Base-by-base conservation (phyloP, 106 monocot species). In the Dioscorea alata region DNA sequence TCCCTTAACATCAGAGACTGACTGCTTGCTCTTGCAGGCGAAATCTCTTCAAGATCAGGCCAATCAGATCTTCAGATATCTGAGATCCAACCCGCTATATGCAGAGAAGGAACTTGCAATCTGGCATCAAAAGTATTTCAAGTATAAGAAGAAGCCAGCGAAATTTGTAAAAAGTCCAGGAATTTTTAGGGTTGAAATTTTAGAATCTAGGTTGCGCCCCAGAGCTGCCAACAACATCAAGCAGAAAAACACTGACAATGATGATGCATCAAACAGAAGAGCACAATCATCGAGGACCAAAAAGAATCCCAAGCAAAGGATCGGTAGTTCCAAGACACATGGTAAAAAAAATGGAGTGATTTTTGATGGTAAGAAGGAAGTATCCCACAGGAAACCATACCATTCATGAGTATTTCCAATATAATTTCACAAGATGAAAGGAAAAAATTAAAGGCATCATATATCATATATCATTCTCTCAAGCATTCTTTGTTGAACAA, bases 21-120 rank as follows among this genome's bases (percentile, higher is more conserved):
- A 68, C 49, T 17, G 2, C 48, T 61, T 22, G 31, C n/a, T 48
- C 18, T 57, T 67, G 15, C 59, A 85, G 84, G 84, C 80, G 60
- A 58, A 61, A 22, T 62, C 13, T 48, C 32, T 80, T 17, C 51
- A 60, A 70, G 73, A 77, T n/a, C 66, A 80, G 63, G 80, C 77
- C 12, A 76, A 77, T 69, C 65, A 74, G 35, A 69, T 85, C 21
- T 85, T 81, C 69, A 73, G 73, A 71, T 85, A 80, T 17, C 33
- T 85, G 2, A 80, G 57, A 31, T 69, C 66, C 33, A 80, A 84
- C 53, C 59, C 69, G 13, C 59, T 73, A 33, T 69, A 80, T 49
- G 68, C 84, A 4, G 79, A 76, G 60, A 57, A 66, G 14, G 77
- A 80, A 49, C 65, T 80, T 8, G 56, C 70, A 50, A 24, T 58